Base-by-base conservation (phyloP, 257 asterid species). In the Parsonsia alboflavescens region DNA sequence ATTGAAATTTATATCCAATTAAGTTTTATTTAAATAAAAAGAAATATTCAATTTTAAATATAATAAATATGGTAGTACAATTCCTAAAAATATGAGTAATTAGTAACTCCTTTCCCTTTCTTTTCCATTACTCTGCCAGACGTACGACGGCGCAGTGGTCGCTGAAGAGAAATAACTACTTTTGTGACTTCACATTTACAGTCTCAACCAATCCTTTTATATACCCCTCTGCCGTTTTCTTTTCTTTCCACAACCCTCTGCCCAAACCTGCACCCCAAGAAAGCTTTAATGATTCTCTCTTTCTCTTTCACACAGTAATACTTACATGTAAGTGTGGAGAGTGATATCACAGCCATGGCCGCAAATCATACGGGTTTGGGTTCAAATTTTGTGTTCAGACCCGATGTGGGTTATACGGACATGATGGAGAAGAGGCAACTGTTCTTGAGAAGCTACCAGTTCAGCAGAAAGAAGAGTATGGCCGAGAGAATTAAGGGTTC, bases 371-470 rank as follows among this genome's bases (percentile, higher is more conserved):
- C 54, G 1, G 71, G 53, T 19, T 46, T 72, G 72, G 86, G 79
- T 41, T 77, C 90, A 44, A 62, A 72, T 6, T 75, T 54, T 75
- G 26, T 80, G 65, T 75, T 85, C 70, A 71, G 87, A 58, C 82
- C 76, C 56, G 81, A 77, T 42, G 71, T 68, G 73, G 89, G 84
- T 57, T 79, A 82, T 80, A 76, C 79, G 12, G 96, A 85, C 50
- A 69, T 84, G 79, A 91, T 86, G 77, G 96, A 89, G 75, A 93
- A 93, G 79, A 76, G 98, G 82, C 97, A 84, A 80, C 72, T 93
- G 49, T 93, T 93, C 79, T 77, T 93, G 88, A 84, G 96, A 80
- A 93, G 98, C 85, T 93, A 93, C 71, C 96, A 84, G 39, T 93
- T 93, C 57, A 85, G 96, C 30, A 76, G 98, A 79, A 93, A 91